Evolutionary conservation across 495 filamentous ascomycete genomes (phyloP).

Genomic region (Cercophora samala): DNA sequence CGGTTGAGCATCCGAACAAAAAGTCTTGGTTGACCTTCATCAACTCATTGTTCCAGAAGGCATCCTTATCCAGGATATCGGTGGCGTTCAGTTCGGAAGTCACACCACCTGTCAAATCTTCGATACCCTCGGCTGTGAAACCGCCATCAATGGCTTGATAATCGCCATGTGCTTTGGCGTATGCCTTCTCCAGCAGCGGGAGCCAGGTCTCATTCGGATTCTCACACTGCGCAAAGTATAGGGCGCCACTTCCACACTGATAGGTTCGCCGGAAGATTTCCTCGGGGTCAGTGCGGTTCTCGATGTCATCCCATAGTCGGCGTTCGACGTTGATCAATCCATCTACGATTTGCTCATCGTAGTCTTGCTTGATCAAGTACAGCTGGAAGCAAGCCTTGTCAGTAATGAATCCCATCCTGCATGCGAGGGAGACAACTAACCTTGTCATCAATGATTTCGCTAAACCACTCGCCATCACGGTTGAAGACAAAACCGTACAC

Average conservation of each 20-base stretch:
- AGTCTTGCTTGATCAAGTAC: conserved; percentile 78
- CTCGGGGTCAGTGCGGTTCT: conserved; percentile 62
- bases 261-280: conserved; percentile 72
- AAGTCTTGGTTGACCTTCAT: conserved; percentile 83
- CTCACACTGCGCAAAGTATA: conserved; percentile 85
- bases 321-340: conserved; percentile 55
- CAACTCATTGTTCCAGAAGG: conserved; percentile 85
- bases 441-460: conserved; percentile 77
- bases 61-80: conserved; percentile 82
- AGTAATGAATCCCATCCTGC: neutral
- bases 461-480: conserved; percentile 90
- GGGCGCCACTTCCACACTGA: conserved; percentile 67
- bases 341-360: conserved; percentile 54
- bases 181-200: conserved; percentile 90
- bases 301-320: conserved; percentile 66
- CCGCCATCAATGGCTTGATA: conserved; percentile 81
- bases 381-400: conserved; percentile 34
- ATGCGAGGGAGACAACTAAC: conserved; percentile 11
- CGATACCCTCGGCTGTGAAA: conserved; percentile 82
- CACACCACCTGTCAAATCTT: conserved; percentile 90
- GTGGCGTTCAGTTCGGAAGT: conserved; percentile 75
- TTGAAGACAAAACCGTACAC: conserved; percentile 95
- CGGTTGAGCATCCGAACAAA: conserved; percentile 79
- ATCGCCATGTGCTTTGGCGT: conserved; percentile 92
- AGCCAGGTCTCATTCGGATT: conserved; percentile 92